These are phyloP conservation scores for Physaria fendleri DNA, from an alignment of 345 rosid species.

Conservation along the genomic window DNA sequence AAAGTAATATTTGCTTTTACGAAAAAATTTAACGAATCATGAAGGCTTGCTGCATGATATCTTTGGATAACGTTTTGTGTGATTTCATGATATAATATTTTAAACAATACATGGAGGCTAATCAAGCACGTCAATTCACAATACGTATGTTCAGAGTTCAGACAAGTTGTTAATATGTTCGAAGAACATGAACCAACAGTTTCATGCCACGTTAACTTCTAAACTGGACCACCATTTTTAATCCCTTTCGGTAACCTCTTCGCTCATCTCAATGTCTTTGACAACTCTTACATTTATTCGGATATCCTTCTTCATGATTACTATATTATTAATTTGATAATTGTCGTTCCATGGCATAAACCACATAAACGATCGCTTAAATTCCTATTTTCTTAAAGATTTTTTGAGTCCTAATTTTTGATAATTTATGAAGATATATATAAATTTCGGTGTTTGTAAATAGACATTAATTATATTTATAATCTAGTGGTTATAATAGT, in stretches of 20 bases:
- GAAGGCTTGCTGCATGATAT: constrained; percentile 13
- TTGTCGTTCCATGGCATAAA: too few relatives aligned
- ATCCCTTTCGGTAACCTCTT: constrained; percentile 23
- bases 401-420: too few relatives aligned
- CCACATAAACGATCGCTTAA: too few relatives aligned
- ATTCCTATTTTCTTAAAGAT: too few relatives aligned
- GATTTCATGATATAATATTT: too few relatives aligned
- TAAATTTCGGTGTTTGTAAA: too few relatives aligned
- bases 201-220: constrained; percentile 20
- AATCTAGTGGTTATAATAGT: too few relatives aligned
- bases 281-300: constrained; percentile 14
- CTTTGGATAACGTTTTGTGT: constrained; percentile 13
- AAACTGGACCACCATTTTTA: background rate
- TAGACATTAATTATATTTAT: too few relatives aligned
- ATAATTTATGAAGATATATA: too few relatives aligned
- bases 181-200: constrained; percentile 32
- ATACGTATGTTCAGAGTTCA: constrained; percentile 11
- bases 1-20: too few relatives aligned
- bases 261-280: constrained; percentile 5
- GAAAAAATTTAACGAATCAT: too few relatives aligned
- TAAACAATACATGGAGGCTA: constrained; percentile 28
- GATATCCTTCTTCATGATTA: background rate
- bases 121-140: constrained; percentile 45
- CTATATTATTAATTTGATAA: too few relatives aligned
- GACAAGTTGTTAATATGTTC: constrained; percentile 13